Evolutionary conservation across 1,284 basidiomycete genomes (phyloP), one percentile per base, ranked within the genome.

Genomic region (Chondrostereum purpureum): DNA sequence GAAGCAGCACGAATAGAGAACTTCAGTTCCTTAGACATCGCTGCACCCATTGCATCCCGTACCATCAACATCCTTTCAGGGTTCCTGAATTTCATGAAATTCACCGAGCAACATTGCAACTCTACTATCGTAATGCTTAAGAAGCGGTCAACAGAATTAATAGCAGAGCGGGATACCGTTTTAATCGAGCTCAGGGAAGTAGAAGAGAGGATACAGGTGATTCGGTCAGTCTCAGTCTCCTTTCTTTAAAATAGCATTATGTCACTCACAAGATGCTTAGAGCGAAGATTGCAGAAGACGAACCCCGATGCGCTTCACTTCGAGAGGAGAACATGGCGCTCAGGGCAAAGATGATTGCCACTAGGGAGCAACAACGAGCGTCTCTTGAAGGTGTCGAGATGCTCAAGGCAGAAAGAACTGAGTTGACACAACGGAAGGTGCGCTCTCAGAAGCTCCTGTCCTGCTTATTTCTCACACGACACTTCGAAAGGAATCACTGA

Each of bases 71-170:
- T 88, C 36, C 73, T 96, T 47, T 90, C 88, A 33, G 92, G 86
- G 0, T 85, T 96, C 51, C 85, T 94, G 69, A 96, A 96, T 65
- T 92, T 93, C 62, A 79, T 91, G 60, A 91, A 91, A 63, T 95
- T 94, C 61, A 82, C 80, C 20, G 81, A 86, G 52, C 83, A 90
- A 53, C 68, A 65, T 47, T 82, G 82, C 52, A 71, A 74, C 31
- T 62, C 72, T 1, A 78, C 83, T 46, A 67, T 87, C 14, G 69
- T 69, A 42, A 70, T 75, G 12, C 64, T 90, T n/a, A 72, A 77
- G 20, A 73, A 80, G 11, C 69, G 72, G 39, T 79, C 83, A 8
- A 63, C 77, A n/a, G 61, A 70, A 5, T 56, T 83, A 17, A 65
- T 77, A 38, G 61, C 73, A 19, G 78, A 88, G 53, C 68, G 80